Base-by-base conservation (phyloP, 108 stramenopile genomes). In the Mediolabrus comicus region DNA sequence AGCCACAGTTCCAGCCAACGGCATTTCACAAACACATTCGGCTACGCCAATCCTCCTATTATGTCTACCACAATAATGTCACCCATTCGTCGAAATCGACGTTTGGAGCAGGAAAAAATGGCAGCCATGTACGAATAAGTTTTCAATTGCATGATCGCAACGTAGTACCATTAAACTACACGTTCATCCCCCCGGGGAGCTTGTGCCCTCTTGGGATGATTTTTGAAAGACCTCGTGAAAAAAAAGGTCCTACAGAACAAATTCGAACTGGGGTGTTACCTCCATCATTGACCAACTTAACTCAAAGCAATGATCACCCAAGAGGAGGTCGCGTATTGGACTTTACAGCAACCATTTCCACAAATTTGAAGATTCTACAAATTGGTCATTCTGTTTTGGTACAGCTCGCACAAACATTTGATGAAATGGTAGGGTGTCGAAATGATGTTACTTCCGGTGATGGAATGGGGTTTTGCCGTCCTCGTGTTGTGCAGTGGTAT, bases 301-400 rank as follows among this genome's bases (percentile, higher is more conserved):
- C 5, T 19, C 36, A 4, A 3, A 56, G 32, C 16, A 56, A 59
- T 13, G 12, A 33, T 2, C 8, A 69, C 27, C 17, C 66, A 33
- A 63, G 71, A 30, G 31, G 14, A 8, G 71, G 71, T 5, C 61
- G 53, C 31, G 34, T 81, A 7, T 46, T 81, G 4, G 63, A 76
- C 35, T 75, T 81, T 30, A 66, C 70, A 12, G 61, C 75, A 10
- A 60, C 62, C 2, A 65, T 74, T 2, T 54, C 64, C 24, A 72
- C 80, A 2, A 39, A 75, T 34, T 33, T 81, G 16, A 65, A 67
- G 29, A 72, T 82, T 19, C 57, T 82, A 12, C 13, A 43, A 12
- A 72, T 82, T 30, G 81, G 81, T 16, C 75, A 82, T 33, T 74
- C 72, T 0, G 81, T 82, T 12, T 63, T 46, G 39, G 30, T 71